Conservation (phyloP, 805 yeast genomes). For the Soucietia sequanensis region DNA sequence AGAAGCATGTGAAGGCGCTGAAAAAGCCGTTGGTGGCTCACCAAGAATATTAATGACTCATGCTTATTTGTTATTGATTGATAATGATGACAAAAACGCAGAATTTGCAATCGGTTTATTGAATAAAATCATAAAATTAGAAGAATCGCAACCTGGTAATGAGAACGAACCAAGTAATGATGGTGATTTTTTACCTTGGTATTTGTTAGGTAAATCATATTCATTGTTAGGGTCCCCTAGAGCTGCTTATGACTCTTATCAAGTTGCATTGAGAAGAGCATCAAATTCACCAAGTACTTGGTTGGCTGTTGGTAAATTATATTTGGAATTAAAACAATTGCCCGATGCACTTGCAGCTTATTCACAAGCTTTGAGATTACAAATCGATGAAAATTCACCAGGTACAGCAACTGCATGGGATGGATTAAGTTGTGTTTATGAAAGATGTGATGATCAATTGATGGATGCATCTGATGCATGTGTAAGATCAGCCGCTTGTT, state of each 20-base stretch:
- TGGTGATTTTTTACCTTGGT: slow-evolving; percentile 60
- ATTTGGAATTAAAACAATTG: slow-evolving; percentile 56
- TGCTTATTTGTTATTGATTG: slow-evolving; percentile 44
- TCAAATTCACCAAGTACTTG: slow-evolving; percentile 58
- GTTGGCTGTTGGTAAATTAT: slow-evolving; percentile 64
- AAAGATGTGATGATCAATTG: slow-evolving; percentile 59
- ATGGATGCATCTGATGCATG: slow-evolving; percentile 63
- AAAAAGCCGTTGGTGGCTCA: slow-evolving; percentile 42
- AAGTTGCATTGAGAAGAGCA: slow-evolving; percentile 52
- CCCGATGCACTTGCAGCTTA: slow-evolving; percentile 68
- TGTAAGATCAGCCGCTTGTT: slow-evolving; percentile 49
- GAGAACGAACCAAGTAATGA: slow-evolving; percentile 14
- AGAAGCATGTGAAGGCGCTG: slow-evolving; percentile 48
- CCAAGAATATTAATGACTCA: slow-evolving; percentile 47
- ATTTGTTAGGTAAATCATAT: slow-evolving; percentile 53
- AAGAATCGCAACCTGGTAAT: slow-evolving; percentile 15
- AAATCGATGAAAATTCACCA: slow-evolving; percentile 45
- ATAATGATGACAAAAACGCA: slow-evolving; percentile 20
- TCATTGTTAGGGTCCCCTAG: slow-evolving; percentile 45
- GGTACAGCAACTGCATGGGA: slow-evolving; percentile 64
- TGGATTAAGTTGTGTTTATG: slow-evolving; percentile 61
- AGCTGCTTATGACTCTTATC: slow-evolving; percentile 54
- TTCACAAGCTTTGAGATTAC: slow-evolving; percentile 59
- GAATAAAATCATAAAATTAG: slow-evolving; percentile 27
- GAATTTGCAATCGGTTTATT: slow-evolving; percentile 35